These are phyloP conservation scores for Protea cynaroides DNA, from an alignment of 164 flowering plant species.

Conservation along the genomic window DNA sequence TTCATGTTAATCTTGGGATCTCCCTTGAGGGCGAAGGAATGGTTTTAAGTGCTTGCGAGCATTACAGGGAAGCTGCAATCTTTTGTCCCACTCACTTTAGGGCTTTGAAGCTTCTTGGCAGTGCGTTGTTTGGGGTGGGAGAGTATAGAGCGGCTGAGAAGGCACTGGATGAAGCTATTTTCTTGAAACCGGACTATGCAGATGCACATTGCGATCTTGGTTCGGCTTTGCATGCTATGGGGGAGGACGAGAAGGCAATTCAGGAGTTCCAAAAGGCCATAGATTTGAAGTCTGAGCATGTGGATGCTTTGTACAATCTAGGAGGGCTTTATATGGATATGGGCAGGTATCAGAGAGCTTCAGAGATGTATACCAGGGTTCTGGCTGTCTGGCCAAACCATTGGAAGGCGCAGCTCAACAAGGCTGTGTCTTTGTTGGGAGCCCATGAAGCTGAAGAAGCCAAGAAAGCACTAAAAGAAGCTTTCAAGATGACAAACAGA, in stretches of 20 bases:
- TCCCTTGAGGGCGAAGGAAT: constrained; percentile 19
- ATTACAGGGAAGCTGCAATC: constrained; percentile 20
- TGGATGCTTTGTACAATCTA: constrained; percentile 17
- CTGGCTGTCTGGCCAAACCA: constrained; percentile 15
- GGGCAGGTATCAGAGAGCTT: constrained; percentile 16
- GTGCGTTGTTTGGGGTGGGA: constrained; percentile 23
- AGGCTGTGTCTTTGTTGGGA: constrained; percentile 15
- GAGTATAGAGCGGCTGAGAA: constrained; percentile 16
- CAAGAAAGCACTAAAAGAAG: constrained; percentile 14
- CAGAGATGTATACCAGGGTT: constrained; percentile 20
- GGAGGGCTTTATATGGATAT: constrained; percentile 17
- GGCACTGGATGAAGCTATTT: constrained; percentile 18
- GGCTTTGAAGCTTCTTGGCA: constrained; percentile 21
- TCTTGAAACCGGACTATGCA: constrained; percentile 13
- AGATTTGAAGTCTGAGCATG: constrained; percentile 18
- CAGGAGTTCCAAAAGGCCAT: constrained; percentile 15
- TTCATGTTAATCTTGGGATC: constrained; percentile 22
- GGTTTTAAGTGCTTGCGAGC: constrained; percentile 16
- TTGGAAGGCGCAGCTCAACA: constrained; percentile 21
- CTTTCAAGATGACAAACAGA: constrained; percentile 19
- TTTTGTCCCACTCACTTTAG: constrained; percentile 21
- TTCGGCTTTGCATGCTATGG: constrained; percentile 18
- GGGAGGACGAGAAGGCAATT: constrained; percentile 19
- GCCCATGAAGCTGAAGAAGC: constrained; percentile 16
- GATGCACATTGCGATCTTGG: constrained; percentile 22